Evolutionary conservation across 371 early-diverging fungal species (phyloP).

Genomic region (Synchytrium microbalum): DNA sequence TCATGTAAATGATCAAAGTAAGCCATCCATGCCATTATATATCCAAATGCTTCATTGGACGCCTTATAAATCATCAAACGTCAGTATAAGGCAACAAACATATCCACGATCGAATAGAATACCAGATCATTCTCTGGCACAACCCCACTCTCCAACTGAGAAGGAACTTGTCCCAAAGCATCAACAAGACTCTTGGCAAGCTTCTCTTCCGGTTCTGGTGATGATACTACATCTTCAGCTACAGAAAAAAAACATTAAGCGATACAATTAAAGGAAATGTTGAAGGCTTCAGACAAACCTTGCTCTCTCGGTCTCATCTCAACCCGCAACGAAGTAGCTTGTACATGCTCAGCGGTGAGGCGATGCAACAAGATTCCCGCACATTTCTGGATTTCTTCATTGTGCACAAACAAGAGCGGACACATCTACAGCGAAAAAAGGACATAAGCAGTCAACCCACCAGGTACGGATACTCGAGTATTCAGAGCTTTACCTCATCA

Average conservation of each 20-base stretch:
- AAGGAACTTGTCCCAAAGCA: neutral
- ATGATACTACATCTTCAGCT: conserved; percentile 39
- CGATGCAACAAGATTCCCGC: conserved; percentile 24
- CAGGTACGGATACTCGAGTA: neutral
- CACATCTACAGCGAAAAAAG: conserved; percentile 17
- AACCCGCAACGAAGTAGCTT: conserved; percentile 26
- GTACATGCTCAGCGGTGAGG: conserved; percentile 21
- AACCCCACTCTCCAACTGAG: neutral
- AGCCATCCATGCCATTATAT: conserved; percentile 64
- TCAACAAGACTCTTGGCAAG: neutral
- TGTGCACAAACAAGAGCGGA: conserved; percentile 19
- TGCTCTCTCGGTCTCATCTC: conserved; percentile 26
- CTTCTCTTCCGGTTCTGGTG: conserved; percentile 13
- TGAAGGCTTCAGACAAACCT: too few relatives aligned
- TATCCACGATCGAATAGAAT: neutral
- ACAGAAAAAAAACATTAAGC: conserved; percentile 9
- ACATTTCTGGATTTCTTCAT: conserved; percentile 27
- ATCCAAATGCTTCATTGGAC: conserved; percentile 43
- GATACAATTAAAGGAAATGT: too few relatives aligned
- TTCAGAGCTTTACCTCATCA: conserved; percentile 1
- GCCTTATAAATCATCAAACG: neutral
- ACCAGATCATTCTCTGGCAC: neutral
- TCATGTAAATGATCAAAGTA: conserved; percentile 71
- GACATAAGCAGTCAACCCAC: neutral
- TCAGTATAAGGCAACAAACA: neutral